Percentiles rank a stretch among this genome's conserved stretches.
Conservation (phyloP, 805 yeast species). For the Barnettozyma botsteinii region DNA sequence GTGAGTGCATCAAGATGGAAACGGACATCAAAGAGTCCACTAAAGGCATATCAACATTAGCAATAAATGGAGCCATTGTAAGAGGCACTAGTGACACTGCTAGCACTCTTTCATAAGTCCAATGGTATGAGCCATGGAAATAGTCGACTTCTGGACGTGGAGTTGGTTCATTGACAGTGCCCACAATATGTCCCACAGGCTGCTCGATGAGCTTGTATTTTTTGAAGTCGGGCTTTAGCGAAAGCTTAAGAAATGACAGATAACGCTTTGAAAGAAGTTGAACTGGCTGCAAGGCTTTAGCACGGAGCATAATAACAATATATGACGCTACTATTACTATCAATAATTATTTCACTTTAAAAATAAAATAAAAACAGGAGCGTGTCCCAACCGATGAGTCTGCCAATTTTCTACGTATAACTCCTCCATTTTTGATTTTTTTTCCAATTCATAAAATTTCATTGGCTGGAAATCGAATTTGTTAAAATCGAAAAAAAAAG, state of each 20-base stretch:
- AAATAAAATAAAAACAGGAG: background rate
- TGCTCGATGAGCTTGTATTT: constrained; percentile 48
- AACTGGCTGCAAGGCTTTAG: constrained; percentile 1
- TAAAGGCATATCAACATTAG: constrained; percentile 42
- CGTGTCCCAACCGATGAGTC: constrained; percentile 7
- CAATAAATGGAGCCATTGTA: constrained; percentile 51
- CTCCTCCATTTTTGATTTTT: background rate
- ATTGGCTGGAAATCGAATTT: constrained; percentile 13
- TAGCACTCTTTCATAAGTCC: constrained; percentile 64
- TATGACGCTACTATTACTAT: background rate
- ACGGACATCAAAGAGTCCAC: constrained; percentile 54
- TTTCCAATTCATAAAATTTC: constrained; percentile 18
- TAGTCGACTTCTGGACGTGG: constrained; percentile 52
- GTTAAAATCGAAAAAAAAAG: constrained; percentile 4
- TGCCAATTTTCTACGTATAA: constrained; percentile 1
- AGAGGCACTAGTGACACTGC: constrained; percentile 61
- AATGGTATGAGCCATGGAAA: constrained; percentile 65
- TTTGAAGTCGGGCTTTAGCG: constrained; percentile 25
- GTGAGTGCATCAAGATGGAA: constrained; percentile 55
- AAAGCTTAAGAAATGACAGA: constrained; percentile 4
- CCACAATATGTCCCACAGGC: constrained; percentile 70
- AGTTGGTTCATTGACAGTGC: constrained; percentile 67
- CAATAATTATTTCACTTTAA: background rate
- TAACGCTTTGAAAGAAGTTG: constrained; percentile 4
- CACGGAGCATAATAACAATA: background rate